These are phyloP conservation scores for Trichoderma sp. DNA, from an alignment of 2,329 filamentous ascomycete genomes.

Conservation along the genomic window DNA sequence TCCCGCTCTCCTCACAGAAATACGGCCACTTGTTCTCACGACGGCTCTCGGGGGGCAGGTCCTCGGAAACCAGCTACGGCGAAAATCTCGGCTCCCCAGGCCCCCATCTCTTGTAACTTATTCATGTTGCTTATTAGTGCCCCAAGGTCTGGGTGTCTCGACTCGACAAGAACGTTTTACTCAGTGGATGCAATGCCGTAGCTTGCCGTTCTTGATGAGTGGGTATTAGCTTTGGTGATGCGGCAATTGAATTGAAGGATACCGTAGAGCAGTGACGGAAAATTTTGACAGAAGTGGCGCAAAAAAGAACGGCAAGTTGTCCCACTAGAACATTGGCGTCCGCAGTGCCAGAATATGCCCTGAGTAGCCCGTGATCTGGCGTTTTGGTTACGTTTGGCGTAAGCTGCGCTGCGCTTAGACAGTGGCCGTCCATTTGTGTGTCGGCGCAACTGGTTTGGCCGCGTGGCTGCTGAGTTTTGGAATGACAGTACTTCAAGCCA, in stretches of 20 bases:
- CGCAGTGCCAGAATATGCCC: not conserved
- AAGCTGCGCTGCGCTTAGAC: not conserved
- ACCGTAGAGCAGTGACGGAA: not conserved
- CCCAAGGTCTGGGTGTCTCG: not conserved
- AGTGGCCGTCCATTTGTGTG: not conserved
- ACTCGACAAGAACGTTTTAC: not conserved
- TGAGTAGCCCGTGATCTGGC: not conserved
- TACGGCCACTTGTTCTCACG: not conserved
- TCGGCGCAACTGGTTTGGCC: not conserved
- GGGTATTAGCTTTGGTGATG: not conserved
- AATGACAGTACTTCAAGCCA: not conserved
- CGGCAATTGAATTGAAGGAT: not conserved
- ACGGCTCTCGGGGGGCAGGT: not conserved
- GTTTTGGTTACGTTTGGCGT: not conserved
- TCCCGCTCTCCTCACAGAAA: not conserved
- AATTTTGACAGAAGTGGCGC: not conserved
- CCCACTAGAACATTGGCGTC: constrained; percentile 7
- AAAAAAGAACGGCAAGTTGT: not conserved
- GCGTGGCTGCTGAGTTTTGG: constrained; percentile 4
- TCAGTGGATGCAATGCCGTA: not conserved
- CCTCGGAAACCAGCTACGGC: not conserved
- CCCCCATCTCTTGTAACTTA: not conserved
- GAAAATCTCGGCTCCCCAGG: not conserved
- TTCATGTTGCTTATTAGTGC: not conserved
- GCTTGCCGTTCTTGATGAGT: not conserved